Conservation (phyloP, 306 rosid genomes). For the Potentilla sterilis region DNA sequence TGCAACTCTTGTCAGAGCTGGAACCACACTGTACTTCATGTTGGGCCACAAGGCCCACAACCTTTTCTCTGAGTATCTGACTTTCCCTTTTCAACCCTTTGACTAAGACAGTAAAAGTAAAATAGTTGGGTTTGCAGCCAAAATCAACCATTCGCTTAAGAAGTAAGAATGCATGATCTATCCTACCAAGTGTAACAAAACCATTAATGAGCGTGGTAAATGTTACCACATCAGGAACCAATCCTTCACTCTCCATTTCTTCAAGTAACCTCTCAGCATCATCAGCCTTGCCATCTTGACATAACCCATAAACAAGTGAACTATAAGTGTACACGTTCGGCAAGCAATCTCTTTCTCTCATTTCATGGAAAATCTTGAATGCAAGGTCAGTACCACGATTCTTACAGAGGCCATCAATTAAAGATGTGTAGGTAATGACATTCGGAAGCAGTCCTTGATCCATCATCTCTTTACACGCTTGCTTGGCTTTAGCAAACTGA, state of each 20-base stretch:
- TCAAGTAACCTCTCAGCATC: conserved; percentile 40
- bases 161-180: conserved; percentile 38
- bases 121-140: conserved; percentile 43
- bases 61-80: conserved; percentile 22
- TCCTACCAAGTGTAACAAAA: conserved; percentile 40
- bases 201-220: conserved; percentile 46
- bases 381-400: conserved; percentile 37
- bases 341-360: conserved; percentile 34
- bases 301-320: conserved; percentile 42
- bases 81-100: conserved; percentile 38
- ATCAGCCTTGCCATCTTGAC: conserved; percentile 40
- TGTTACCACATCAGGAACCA: conserved; percentile 43
- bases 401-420: conserved; percentile 42
- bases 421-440: conserved; percentile 41
- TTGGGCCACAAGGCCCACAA: conserved; percentile 31
- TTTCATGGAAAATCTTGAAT: conserved; percentile 36
- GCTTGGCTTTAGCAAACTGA: conserved; percentile 30
- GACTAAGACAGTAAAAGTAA: conserved; percentile 31
- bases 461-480: conserved; percentile 28
- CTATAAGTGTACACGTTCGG: conserved; percentile 44
- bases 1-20: conserved; percentile 23
- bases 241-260: conserved; percentile 37
- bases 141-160: conserved; percentile 31
- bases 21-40: conserved; percentile 21
- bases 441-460: conserved; percentile 35